Evolutionary conservation across 768 basidiomycete genomes (phyloP), one percentile per base, ranked within the genome.

Genomic region (Mycena venus): DNA sequence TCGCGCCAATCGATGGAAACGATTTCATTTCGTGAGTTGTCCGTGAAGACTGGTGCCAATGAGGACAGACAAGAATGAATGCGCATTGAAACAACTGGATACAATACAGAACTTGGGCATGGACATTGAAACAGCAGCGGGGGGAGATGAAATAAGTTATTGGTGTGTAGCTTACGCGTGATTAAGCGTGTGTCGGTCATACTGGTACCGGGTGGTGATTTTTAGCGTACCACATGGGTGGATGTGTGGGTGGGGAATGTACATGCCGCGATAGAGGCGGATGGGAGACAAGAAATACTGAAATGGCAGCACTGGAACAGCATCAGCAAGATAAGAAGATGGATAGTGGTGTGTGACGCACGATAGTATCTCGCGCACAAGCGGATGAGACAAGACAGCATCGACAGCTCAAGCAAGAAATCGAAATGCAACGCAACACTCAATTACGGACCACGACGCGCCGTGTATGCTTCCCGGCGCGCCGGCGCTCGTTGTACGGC

Each of bases 381-480:
- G 21, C 47, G 47, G 1, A 38, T 38, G 36, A 15, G 36, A n/a
- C 47, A 55, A 55, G 25, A 55, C 53, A 55, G 21, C 53, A 55
- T 27, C 53, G 12, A 27, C 21, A 56, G 2, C 5, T 25, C 27
- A 31, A 55, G 53, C 53, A 17, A 55, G 10, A 17, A 17, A n/a
- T n/a, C n/a, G n/a, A 11, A 31, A 29, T 9, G 42, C 23, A 27
- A 27, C 14, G 38, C 21, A 38, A 23, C 10, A 15, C 63, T 59
- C 53, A 71, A 14, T 72, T 65, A 2, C 62, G 55, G 32, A 93
- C 90, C 74, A 95, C 90, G 38, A 95, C 91, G 65, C 94, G 89
- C 79, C 87, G 88, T 27, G 94, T 95, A 80, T 95, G 94, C 81
- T 95, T 95, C 61, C 94, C 94, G 63, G 94, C 94, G 69, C 94